Evolutionary conservation across 139 green algal species (phyloP), one percentile per base, ranked within the genome.

Genomic region (Pleodorina starrii): DNA sequence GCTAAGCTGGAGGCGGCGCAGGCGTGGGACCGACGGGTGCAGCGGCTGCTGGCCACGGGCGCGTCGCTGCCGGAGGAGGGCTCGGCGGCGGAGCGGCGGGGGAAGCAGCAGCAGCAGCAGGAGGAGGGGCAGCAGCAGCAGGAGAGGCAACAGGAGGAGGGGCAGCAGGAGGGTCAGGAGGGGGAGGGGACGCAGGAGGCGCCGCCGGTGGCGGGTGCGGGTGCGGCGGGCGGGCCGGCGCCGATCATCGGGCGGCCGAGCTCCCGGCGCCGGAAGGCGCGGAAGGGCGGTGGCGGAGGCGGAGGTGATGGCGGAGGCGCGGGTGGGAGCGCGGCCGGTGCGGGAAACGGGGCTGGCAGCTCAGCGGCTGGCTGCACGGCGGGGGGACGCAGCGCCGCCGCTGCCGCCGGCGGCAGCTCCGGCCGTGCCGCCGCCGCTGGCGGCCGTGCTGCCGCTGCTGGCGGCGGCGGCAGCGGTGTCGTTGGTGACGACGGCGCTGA

Each of bases 1-100:
- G 12, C 7, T 0, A 36, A 78, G 38, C 35, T 91, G 6, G 59
- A 84, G 40, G 80, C 81, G 35, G 91, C 85, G 0, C 57, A 60
- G 16, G 82, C 75, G 0, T 94, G 91, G 91, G 91, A 93, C 54
- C 51, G 35, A 4, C 21, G 42, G 29, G 86, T 81, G 9, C 60
- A 76, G 51, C 50, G 60, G 54, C 91, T 94, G 82, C 82, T 92
- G 16, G 81, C 79, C 14, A 75, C 38, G 5, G 57, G 21, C 10
- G 79, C 79, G 25, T 59, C 50, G 2, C 32, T 68, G 69, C 76
- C 78, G 11, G 78, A 9, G 35, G 78, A 57, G 5, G 25, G n/a
- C 32, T n/a, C 12, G 48, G 76, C 32, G 48, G 50, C 17, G 76
- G 76, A 54, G 76, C n/a, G n/a, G n/a, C n/a, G n/a, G n/a, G n/a